Conservation (phyloP, 108 stramenopile genomes). For the Aurantiochytrium sp. region DNA sequence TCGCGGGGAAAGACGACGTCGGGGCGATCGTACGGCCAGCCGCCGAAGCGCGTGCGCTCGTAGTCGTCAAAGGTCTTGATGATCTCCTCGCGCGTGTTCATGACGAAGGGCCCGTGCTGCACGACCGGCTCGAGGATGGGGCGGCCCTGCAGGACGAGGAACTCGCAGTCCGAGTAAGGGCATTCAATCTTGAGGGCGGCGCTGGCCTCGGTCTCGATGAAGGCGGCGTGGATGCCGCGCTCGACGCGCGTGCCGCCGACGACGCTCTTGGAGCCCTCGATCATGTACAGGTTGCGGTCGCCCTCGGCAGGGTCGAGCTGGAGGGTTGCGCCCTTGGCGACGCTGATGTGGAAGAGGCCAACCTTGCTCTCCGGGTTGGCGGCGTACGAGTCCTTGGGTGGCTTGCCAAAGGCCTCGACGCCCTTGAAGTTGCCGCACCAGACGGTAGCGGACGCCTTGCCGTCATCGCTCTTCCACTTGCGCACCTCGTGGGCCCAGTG, state of each 20-base stretch:
- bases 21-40: conserved; percentile 37
- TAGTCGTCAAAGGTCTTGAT: conserved; percentile 73
- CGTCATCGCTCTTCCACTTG: conserved; percentile 48
- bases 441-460: conserved; percentile 20
- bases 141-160: conserved; percentile 40
- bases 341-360: conserved; percentile 53
- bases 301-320: conserved; percentile 34
- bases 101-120: conserved; percentile 85
- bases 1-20: conserved; percentile 28
- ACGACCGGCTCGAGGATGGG: conserved; percentile 70
- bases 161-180: background rate
- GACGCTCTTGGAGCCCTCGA: conserved; percentile 52
- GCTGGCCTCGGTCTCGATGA: background rate
- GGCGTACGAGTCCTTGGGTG: conserved; percentile 69
- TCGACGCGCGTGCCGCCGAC: background rate
- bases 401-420: conserved; percentile 38
- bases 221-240: background rate
- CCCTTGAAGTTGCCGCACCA: background rate
- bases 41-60: conserved; percentile 62
- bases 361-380: conserved; percentile 65
- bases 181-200: background rate
- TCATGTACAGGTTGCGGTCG: conserved; percentile 62
- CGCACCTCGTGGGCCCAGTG: conserved; percentile 67
- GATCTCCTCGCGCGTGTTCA: conserved; percentile 80
- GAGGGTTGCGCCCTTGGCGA: conserved; percentile 57